Percentiles rank a stretch among this genome's conserved stretches.
Evolutionary conservation across 2,329 filamentous ascomycete species (phyloP).

Genomic region (Paecilomyces formosus): DNA sequence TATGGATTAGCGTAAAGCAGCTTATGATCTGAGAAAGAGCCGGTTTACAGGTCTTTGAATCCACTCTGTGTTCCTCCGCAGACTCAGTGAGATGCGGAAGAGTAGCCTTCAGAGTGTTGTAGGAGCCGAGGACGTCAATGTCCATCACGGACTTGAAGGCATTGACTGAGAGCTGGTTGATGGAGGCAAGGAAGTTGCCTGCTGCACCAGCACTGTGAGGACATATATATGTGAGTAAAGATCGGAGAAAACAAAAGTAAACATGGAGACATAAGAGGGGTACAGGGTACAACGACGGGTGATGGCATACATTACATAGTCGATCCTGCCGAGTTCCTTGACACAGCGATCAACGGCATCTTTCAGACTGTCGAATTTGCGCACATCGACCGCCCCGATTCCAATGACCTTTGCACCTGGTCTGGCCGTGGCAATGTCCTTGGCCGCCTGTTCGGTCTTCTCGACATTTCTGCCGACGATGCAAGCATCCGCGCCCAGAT

Average conservation of each 20-base stretch:
- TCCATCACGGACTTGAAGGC: conserved; percentile 95
- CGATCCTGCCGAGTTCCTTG: conserved; percentile 76
- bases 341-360: conserved; percentile 72
- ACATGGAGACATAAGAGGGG: neutral
- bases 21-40: too few species aligned
- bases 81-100: conserved; percentile 73
- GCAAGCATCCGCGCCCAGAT: conserved; percentile 86
- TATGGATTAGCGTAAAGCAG: neutral
- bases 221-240: conserved; percentile 7
- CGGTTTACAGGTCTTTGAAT: conserved; percentile 45
- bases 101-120: conserved; percentile 90
- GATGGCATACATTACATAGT: conserved; percentile 73
- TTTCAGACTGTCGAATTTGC: conserved; percentile 61
- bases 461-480: conserved; percentile 85
- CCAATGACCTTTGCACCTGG: conserved; percentile 77
- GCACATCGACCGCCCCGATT: conserved; percentile 67
- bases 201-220: conserved; percentile 72
- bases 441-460: conserved; percentile 76
- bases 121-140: conserved; percentile 89
- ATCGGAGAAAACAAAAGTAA: neutral
- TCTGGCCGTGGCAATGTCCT: conserved; percentile 73
- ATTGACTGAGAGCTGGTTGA: conserved; percentile 73
- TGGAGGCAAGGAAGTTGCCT: conserved; percentile 87
- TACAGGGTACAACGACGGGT: neutral
- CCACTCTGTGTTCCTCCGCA: conserved; percentile 54